Base-by-base conservation (phyloP, 371 early-diverging fungal genomes). In the Mortierella sp. region DNA sequence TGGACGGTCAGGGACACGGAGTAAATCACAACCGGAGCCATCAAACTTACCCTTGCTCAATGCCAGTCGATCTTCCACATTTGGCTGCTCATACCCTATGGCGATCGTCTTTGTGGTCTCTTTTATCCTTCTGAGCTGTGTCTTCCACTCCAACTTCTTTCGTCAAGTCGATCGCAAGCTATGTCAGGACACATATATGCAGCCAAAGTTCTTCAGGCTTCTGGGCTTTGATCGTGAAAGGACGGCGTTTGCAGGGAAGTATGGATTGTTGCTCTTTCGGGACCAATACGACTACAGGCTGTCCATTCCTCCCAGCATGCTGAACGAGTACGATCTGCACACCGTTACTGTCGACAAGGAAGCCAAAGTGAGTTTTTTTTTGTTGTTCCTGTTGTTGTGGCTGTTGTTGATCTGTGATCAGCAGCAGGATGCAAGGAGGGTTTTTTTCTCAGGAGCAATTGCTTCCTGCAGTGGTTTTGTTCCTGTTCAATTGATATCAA, bases 101-200 rank as follows among this genome's bases (percentile, higher is more conserved):
- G 53, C 42, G 27, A 56, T 52, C 6, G 46, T 69, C 0, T 69
- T 76, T 39, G 17, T 76, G 43, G 39, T 53, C 19, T 69, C 76
- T 28, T 44, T 64, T 28, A 7, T 44, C 5, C 49, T 69, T 11
- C 62, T 76, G 17, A 70, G 70, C 3, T 69, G 64, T 28, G 60
- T 76, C 46, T 69, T 76, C 44, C 76, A 90, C 53, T 89, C 91
- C 23, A 86, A 86, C 73, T 81, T 87, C 21, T 65, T 87, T 52
- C 83, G 83, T 27, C 92, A 90, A 65, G 72, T 84, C 49, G 95
- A 95, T 55, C 70, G 71, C 6, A 60, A 67, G 21, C 86, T 85
- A 5, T 97, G 97, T 80, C 81, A 87, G 51, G 87, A 90, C 82
- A 92, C 90, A 34, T 94, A 90, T 60, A 95, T 95, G 90, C 85